Evolutionary conservation across 768 basidiomycete genomes (phyloP), one percentile per base, ranked within the genome.

Genomic region (Clitopilus passeckerianus): DNA sequence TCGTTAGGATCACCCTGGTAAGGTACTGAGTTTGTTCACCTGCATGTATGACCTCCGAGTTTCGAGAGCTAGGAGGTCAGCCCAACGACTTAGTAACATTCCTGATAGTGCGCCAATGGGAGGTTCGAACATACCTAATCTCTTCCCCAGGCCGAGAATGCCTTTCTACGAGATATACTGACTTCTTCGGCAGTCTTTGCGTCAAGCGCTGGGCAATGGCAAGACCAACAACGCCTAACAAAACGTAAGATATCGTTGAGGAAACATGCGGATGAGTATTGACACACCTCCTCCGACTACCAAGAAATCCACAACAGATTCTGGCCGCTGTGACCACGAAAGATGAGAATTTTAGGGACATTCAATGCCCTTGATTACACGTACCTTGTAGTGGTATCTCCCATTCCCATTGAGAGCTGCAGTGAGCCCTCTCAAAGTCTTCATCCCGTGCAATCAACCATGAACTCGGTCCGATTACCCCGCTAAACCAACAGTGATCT

Each of bases 1-100:
- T 30, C 27, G 27, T 30, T 30, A 30, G 27, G 7, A 30, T 7
- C 27, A 30, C 4, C 7, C 7, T 15, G 8, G 6, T 20, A 14
- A 15, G 22, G 20, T 18, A 22, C 16, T 5, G 15, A 33, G 10
- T 18, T 55, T 16, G 61, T 68, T 44, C 67, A 86, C 91, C 94
- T 61, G 91, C 88, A 74, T 98, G 95, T 24, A 98, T 90, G 22
- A 98, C 95, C 68, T 97, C 95, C 0, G 94, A 95, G 70, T 96
- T 97, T 15, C 95, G 85, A 41, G 92, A 94, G 70, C 94, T 95
- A 46, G 20, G 20, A 50, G 23, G 27, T 12, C 44, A 46, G 34
- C 16, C 43, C 53, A 50, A 57, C 20, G 27, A 34, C 20, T 46
- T 7, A 35, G 5, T 50, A 24, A 30, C 27, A 30, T 30, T 30